Evolutionary conservation across 257 asterid genomes (phyloP), one percentile per base, ranked within the genome.

Genomic region (Capsicum pubescens): DNA sequence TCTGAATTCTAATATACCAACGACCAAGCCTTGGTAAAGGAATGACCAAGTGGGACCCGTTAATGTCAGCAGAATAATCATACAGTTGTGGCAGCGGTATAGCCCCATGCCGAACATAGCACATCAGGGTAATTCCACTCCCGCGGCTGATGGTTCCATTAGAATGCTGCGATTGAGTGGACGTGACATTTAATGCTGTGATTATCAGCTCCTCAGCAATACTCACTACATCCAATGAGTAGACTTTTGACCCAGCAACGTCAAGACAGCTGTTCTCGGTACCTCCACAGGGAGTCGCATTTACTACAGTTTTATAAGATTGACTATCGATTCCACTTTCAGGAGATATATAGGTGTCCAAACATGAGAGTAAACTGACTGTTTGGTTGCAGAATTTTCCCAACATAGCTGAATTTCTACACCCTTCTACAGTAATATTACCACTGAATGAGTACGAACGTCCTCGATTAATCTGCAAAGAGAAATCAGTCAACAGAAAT

Each of bases 331-430:
- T 79, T 55, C 82, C 86, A 64, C 64, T 85, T 85, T 82, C 86
- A 14, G 88, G 80, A 59, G 86, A 64, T 88, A 82, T 88, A 87
- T 87, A 81, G 91, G 83, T 89, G 63, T 86, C 89, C 39, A 54
- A 83, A 80, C 99, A 97, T 35, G 93, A 84, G 89, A 97, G 97
- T 58, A 78, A 60, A 84, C 90, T 89, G 69, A 94, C 88, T 52
- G 99, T 93, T 88, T 90, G 93, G 90, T 97, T 97, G 95, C 99
- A 97, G 88, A 89, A 95, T 83, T 82, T 92, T 71, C 99, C 99
- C 82, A 84, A 83, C 91, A 90, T 84, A 84, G 86, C 88, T 26
- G 97, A 89, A 72, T 89, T 85, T 80, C 83, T 80, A 84, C 99
- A 97, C 86, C 97, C 99, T 86, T 97, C 98, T 76, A 97, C 96